These are phyloP conservation scores for Metschnikowia chrysomelidarum DNA, from an alignment of 805 yeast species.

Conservation along the genomic window DNA sequence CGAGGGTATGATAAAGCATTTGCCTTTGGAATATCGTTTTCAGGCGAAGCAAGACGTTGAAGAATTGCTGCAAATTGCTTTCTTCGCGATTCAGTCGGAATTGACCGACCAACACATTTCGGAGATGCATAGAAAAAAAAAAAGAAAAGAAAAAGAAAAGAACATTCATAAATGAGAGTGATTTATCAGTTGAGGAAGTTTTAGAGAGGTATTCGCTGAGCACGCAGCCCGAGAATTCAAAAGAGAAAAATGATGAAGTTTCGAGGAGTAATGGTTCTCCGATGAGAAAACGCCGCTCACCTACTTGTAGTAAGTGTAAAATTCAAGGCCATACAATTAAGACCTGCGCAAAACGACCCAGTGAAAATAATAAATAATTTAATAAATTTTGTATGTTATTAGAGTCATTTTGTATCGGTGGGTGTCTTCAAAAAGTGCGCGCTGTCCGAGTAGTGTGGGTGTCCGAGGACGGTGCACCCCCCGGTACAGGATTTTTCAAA, in stretches of 20 bases:
- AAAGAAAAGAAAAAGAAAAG: background rate
- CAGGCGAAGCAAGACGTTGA: background rate
- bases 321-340: no score
- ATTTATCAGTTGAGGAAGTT: slow-evolving; percentile 1
- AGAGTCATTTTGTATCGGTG: no score
- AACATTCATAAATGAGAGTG: background rate
- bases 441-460: no score
- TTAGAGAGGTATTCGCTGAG: background rate
- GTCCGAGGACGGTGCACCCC: no score
- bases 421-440: no score
- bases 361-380: no score
- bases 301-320: background rate
- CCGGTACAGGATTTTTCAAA: no score
- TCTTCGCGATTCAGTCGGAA: slow-evolving; percentile 1
- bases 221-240: background rate
- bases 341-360: no score
- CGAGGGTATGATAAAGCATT: no score
- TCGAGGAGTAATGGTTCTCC: background rate
- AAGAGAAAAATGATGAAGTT: background rate
- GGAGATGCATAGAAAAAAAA: background rate
- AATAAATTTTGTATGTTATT: no score
- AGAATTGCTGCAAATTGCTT: background rate
- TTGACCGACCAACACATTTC: background rate
- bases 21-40: no score
- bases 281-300: background rate